Percentiles rank a stretch among this genome's conserved stretches.
phyloP scores from a whole-genome alignment of 2,329 filamentous ascomycete species.

The Zalaria sp. region DNA sequence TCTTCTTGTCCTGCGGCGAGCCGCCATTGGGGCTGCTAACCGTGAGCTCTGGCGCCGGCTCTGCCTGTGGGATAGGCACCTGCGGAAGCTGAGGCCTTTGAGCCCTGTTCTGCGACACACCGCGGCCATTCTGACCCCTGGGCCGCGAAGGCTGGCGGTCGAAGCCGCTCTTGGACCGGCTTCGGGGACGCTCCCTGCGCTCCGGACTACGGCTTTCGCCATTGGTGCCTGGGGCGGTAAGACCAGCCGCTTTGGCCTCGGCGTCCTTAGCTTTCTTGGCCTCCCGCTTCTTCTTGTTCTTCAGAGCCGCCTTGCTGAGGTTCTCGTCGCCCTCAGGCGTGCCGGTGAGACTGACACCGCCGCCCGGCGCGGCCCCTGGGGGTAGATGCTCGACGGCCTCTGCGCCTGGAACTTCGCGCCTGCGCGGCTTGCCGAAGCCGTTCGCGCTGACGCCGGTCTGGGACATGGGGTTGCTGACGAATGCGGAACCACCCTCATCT shows the following conservation, averaged over 20 bases:
- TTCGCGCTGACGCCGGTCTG: conserved; percentile 50
- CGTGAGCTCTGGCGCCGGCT: conserved; percentile 31
- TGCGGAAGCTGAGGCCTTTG: conserved; percentile 1
- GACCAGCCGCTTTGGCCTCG: conserved; percentile 44
- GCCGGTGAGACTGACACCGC: conserved; percentile 50
- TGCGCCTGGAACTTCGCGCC: conserved; percentile 75
- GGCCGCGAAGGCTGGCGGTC: conserved; percentile 13
- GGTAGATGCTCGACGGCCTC: conserved; percentile 52
- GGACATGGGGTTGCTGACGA: conserved; percentile 64
- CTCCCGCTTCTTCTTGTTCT: conserved; percentile 98
- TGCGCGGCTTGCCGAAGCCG: conserved; percentile 62
- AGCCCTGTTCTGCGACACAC: neutral
- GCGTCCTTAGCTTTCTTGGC: conserved; percentile 81
- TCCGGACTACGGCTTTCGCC: conserved; percentile 16
- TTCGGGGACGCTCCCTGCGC: conserved; percentile 16
- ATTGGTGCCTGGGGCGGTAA: conserved; percentile 31
- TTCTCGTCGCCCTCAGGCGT: conserved; percentile 54
- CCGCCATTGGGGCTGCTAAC: conserved; percentile 43
- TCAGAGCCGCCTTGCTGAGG: conserved; percentile 70
- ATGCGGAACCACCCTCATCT: conserved; percentile 87
- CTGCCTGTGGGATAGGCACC: conserved; percentile 21
- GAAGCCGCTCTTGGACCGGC: conserved; percentile 16
- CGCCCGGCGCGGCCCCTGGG: conserved; percentile 55
- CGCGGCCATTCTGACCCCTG: conserved; percentile 9
- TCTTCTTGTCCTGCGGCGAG: conserved; percentile 80